Percentiles rank a stretch among this genome's conserved stretches.
These are phyloP conservation scores for Leccinum fibrillosum DNA, from an alignment of 768 basidiomycete genomes.

Conservation along the genomic window DNA sequence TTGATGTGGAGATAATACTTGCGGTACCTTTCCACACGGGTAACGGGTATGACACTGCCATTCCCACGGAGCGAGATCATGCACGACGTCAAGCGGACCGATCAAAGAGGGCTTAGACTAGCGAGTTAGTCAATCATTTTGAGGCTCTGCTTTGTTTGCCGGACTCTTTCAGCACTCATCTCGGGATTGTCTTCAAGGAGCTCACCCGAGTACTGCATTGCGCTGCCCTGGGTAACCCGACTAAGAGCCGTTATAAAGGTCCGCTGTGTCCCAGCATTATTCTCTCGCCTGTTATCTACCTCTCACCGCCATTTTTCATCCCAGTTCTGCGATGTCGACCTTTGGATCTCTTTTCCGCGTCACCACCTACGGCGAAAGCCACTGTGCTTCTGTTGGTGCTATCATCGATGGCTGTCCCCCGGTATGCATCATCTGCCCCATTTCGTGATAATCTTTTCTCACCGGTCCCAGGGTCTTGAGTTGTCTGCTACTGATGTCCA, in stretches of 20 bases:
- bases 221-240: constrained; percentile 8
- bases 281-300: constrained; percentile 2
- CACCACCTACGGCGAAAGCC: constrained; percentile 97
- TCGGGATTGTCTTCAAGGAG: constrained; percentile 10
- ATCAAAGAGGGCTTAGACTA: neutral
- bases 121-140: neutral
- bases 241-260: constrained; percentile 18
- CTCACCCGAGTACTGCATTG: constrained; percentile 25
- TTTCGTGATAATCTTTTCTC: constrained; percentile 7
- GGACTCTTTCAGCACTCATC: neutral
- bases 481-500: constrained; percentile 85
- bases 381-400: constrained; percentile 94
- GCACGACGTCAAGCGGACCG: neutral
- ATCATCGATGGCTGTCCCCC: constrained; percentile 98
- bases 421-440: constrained; percentile 43
- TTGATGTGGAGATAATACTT: neutral
- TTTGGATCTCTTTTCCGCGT: constrained; percentile 91
- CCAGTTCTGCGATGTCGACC: constrained; percentile 69
- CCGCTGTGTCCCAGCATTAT: constrained; percentile 4
- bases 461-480: constrained; percentile 64
- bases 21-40: constrained; percentile 1
- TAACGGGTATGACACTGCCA: neutral
- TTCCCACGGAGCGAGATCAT: constrained; percentile 22
- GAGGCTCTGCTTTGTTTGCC: neutral
- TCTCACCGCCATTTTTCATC: constrained; percentile 11